Evolutionary conservation across 148 eudicot genomes (phyloP), one percentile per base, ranked within the genome.

Genomic region (Vaccinium darrowii): DNA sequence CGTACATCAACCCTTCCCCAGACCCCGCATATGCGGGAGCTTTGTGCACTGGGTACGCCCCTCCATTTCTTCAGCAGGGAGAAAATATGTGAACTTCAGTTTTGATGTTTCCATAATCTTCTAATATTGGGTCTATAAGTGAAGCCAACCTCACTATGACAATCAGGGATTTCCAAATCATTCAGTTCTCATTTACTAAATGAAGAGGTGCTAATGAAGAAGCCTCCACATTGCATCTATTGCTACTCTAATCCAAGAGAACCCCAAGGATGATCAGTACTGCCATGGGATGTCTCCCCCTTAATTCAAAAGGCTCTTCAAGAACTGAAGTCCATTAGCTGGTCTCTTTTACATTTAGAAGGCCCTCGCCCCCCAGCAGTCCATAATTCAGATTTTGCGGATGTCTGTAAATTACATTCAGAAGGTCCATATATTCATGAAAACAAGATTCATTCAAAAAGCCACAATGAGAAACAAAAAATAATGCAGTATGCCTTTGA

Each of bases 381-480:
- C 65, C 39, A 63, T 58, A 47, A 25, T 50, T 81, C 39, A 63
- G 76, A 81, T 63, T 47, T 23, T 62, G n/a, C 3, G 8, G 73
- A 57, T 16, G 2, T 81, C 14, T 27, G 33, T 25, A 0, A 49
- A 27, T 82, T 15, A 8, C 8, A 30, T 43, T 47, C 21, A 80
- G 82, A 43, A 80, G 33, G 71, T 21, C 9, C 52, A 18, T 43
- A 47, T 53, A 81, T 81, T 62, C 30, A 8, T 62, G 33, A 63
- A n/a, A 74, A 72, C 73, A 81, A 81, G 82, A 39, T 19, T 15
- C 25, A 33, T 30, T 80, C 27, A 57, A 80, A 18, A 13, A 80
- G 47, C n/a, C n/a, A 30, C 52, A 80, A 21, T 18, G 67, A 33
- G n/a, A 5, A 36, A 36, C 0, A 53, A 33, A 54, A 36, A 33